Conservation (phyloP, 257 asterid species). For the Solanum sitiens region DNA sequence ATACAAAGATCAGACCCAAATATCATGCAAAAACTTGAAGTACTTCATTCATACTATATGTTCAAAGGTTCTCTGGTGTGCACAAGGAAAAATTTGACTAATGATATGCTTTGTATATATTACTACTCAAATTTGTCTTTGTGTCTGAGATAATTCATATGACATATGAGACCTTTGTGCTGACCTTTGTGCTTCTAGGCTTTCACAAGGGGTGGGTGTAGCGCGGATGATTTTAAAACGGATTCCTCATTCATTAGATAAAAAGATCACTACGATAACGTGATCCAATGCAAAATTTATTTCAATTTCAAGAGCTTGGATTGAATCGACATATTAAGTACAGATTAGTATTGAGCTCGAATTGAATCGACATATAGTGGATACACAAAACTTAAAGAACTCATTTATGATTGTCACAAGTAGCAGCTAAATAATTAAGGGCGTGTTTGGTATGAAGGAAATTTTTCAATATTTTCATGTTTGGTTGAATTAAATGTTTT, state of each 20-base stretch:
- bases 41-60: neutral
- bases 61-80: neutral
- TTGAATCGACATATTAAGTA: neutral
- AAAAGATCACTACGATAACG: neutral
- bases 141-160: neutral
- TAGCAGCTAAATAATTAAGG: neutral
- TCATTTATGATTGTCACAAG: neutral
- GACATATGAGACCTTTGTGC: neutral
- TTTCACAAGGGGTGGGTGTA: neutral
- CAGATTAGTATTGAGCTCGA: too few species aligned
- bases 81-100: neutral
- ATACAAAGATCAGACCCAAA: neutral
- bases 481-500: neutral
- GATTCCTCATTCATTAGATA: neutral
- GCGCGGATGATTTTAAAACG: neutral
- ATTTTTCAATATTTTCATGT: neutral
- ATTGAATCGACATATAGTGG: neutral
- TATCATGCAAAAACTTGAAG: neutral
- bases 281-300: neutral
- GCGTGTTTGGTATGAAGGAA: neutral
- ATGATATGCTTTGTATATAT: neutral
- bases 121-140: neutral
- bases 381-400: neutral
- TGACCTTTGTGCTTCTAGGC: neutral
- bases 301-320: neutral